A percentile compares a stretch with the other conserved stretches of the same genome.
Conservation (phyloP, 257 asterid genomes). For the Rhazya stricta region DNA sequence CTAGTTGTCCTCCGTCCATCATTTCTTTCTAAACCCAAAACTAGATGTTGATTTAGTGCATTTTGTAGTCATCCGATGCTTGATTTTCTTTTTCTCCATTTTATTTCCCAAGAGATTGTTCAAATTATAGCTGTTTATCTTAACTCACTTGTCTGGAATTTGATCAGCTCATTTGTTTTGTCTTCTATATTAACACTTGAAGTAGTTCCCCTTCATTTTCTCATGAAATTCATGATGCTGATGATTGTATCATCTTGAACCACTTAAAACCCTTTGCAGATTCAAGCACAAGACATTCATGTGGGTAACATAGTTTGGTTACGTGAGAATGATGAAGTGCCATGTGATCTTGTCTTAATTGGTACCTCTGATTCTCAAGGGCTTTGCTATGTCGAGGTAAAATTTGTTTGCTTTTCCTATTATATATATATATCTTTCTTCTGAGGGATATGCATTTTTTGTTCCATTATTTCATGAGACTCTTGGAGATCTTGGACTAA, state of each 20-base stretch:
- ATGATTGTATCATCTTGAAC: slow-evolving; percentile 13
- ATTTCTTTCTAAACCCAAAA: neutral
- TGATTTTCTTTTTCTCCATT: neutral
- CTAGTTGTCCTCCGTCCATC: neutral
- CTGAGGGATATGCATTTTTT: neutral
- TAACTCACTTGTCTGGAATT: neutral
- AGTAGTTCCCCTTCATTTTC: neutral
- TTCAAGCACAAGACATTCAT: slow-evolving; percentile 84
- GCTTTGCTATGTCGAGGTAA: slow-evolving; percentile 90
- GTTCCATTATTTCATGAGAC: neutral
- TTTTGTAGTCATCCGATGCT: neutral
- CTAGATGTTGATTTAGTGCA: neutral
- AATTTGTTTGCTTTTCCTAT: slow-evolving; percentile 16
- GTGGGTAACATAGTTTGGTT: slow-evolving; percentile 95
- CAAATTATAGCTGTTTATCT: neutral
- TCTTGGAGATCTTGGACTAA: neutral
- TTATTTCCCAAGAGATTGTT: neutral
- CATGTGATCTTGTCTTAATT: slow-evolving; percentile 92
- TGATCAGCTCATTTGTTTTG: neutral
- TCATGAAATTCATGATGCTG: slow-evolving; percentile 1
- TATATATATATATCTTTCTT: neutral
- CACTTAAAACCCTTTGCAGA: slow-evolving; percentile 37
- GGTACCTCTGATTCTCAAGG: slow-evolving; percentile 96
- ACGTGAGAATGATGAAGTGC: slow-evolving; percentile 98
- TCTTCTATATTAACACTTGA: neutral